These are phyloP conservation scores for Beauveria scarabaeidicola DNA, from an alignment of 2,329 filamentous ascomycete genomes.

Conservation along the genomic window DNA sequence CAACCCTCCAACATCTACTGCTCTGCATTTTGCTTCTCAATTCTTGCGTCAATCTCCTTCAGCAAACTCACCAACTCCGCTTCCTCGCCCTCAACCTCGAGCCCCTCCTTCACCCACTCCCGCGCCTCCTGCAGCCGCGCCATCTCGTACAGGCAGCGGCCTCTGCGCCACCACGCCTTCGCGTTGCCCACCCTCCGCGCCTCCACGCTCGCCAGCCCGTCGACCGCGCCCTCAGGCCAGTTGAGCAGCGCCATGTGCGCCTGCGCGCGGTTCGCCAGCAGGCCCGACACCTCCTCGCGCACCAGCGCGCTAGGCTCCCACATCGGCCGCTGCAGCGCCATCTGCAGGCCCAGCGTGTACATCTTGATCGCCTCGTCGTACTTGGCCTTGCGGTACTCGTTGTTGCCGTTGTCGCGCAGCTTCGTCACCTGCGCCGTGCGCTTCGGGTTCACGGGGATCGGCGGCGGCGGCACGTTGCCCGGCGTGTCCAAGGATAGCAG, in stretches of 20 bases:
- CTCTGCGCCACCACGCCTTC: constrained; percentile 90
- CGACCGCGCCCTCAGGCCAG: constrained; percentile 81
- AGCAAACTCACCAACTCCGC: constrained; percentile 54
- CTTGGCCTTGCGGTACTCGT: constrained; percentile 68
- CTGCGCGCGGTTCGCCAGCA: constrained; percentile 85
- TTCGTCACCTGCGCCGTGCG: constrained; percentile 81
- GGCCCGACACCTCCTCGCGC: constrained; percentile 69
- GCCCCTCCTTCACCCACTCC: constrained; percentile 64
- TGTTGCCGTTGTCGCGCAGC: constrained; percentile 81
- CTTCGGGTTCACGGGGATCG: constrained; percentile 87
- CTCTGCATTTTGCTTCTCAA: constrained; percentile 24
- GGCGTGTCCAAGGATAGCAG: constrained; percentile 43
- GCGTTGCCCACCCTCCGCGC: constrained; percentile 78
- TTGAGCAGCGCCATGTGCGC: constrained; percentile 73
- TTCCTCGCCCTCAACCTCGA: constrained; percentile 76
- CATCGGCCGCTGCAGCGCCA: constrained; percentile 70
- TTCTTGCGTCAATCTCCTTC: constrained; percentile 49
- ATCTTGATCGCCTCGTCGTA: constrained; percentile 68
- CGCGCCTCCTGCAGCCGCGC: constrained; percentile 72
- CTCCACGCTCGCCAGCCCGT: constrained; percentile 83
- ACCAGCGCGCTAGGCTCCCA: constrained; percentile 86
- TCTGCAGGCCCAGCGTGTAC: constrained; percentile 80
- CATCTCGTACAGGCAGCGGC: constrained; percentile 86
- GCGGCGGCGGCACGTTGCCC: constrained; percentile 67
- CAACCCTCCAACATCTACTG: neutral